Evolutionary conservation across 2,329 filamentous ascomycete species (phyloP).

Genomic region (Exserohilum rostratum): DNA sequence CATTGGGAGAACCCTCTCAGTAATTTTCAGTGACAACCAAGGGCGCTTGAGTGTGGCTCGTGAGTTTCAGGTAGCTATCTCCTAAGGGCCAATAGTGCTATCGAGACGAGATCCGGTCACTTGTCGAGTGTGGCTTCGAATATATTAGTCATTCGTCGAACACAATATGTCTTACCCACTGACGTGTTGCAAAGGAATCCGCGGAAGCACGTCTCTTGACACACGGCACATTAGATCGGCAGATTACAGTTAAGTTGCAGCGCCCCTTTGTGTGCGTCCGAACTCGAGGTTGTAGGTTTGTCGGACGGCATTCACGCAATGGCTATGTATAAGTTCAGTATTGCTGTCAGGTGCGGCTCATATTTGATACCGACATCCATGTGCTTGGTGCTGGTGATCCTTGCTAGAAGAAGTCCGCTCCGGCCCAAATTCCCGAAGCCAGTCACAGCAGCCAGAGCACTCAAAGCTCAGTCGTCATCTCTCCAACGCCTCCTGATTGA

Average conservation of each 20-base stretch:
- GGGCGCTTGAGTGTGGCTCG: not conserved
- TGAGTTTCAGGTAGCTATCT: conserved; percentile 3
- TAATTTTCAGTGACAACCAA: not conserved
- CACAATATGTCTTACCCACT: conserved; percentile 1
- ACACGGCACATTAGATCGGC: conserved; percentile 2
- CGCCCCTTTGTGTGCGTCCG: conserved; percentile 1
- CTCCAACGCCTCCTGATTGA: not conserved
- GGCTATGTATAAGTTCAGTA: not conserved
- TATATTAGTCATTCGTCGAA: conserved; percentile 11
- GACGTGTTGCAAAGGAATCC: conserved; percentile 4
- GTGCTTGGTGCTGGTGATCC: conserved; percentile 7
- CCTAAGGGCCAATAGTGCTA: conserved; percentile 1
- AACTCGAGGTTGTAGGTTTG: not conserved
- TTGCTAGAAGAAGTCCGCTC: conserved; percentile 4
- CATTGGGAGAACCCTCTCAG: conserved; percentile 3
- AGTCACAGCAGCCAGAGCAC: conserved; percentile 3
- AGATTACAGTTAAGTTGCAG: conserved; percentile 3
- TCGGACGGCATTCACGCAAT: conserved; percentile 1
- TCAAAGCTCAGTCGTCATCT: conserved; percentile 1
- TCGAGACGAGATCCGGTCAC: not conserved
- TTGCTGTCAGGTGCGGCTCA: conserved; percentile 2
- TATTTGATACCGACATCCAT: conserved; percentile 3
- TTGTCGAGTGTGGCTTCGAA: conserved; percentile 4
- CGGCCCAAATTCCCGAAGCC: conserved; percentile 13
- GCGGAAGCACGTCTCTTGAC: conserved; percentile 3